Evolutionary conservation across 108 stramenopile species (phyloP), one percentile per base, ranked within the genome.

Genomic region (Nannochloropsis gaditana): DNA sequence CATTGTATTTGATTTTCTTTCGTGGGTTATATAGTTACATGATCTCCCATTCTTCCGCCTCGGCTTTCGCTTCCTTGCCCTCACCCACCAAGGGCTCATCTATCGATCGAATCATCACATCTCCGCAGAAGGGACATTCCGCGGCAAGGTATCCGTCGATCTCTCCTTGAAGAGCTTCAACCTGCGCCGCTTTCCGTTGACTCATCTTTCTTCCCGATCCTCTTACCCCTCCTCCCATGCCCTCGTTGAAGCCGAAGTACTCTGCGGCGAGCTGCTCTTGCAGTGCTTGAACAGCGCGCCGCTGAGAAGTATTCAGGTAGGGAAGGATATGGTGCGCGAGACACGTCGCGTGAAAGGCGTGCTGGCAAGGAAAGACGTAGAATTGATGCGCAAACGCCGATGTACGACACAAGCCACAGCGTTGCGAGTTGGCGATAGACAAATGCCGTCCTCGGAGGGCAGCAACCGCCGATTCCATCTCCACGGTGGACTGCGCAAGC

Each of bases 291-390:
- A 90, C 80, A 4, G 86, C 86, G 4, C 79, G 6, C 17, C 43
- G 89, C 41, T 89, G 89, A 31, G 59, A 45, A 11, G 79, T 19
- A 9, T 83, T 84, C 43, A 91, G 83, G 45, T 90, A 80, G n/a
- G 83, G 84, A 11, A 82, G 87, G 43, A 87, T 85, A 50, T 90
- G 43, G 11, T 86, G 81, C 79, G 85, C 1, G 31, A 91, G 83
- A 82, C 91, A 91, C 79, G 87, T n/a, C 45, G 79, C 85, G 87
- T 91, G 91, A 85, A 91, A 91, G 59, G 89, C 89, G 86, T 91
- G 91, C 44, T 45, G 21, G 83, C 91, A 91, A 3, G 91, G 91
- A 80, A 91, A 91, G 41, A 91, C 45, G 87, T 91, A 91, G 44
- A 91, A 90, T 82, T 90, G 87, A 9, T 6, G 9, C 15, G 43